Conservation (phyloP, 75 land plant species). For the Pinus tabuliformis region DNA sequence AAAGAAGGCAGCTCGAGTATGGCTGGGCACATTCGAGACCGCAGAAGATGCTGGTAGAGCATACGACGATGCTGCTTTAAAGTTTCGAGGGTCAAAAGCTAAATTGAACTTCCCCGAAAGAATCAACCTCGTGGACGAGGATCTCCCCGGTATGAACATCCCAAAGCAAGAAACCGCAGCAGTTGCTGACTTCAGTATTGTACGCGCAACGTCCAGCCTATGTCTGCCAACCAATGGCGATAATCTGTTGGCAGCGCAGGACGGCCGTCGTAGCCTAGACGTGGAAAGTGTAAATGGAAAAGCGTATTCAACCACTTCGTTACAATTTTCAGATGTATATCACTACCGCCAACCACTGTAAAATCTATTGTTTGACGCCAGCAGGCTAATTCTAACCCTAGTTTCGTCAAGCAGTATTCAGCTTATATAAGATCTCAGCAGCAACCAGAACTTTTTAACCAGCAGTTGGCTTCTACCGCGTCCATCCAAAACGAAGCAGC, state of each 20-base stretch:
- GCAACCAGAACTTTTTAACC: background rate
- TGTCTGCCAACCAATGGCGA: too few relatives aligned
- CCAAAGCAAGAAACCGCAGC: background rate
- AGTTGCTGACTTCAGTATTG: background rate
- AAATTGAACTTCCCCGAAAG: background rate
- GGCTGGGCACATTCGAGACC: conserved; percentile 1
- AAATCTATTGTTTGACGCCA: background rate
- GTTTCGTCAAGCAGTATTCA: background rate
- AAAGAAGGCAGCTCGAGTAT: conserved; percentile 3
- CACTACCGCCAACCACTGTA: background rate
- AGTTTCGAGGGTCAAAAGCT: background rate
- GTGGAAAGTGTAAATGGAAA: background rate
- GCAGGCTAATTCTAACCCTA: background rate
- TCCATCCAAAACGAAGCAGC: background rate
- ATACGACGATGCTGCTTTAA: conserved; percentile 6
- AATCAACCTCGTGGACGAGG: background rate
- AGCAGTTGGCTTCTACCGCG: background rate
- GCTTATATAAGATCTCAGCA: background rate
- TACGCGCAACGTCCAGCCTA: background rate
- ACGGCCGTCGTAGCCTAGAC: background rate
- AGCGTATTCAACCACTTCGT: background rate
- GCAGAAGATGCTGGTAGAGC: conserved; percentile 4
- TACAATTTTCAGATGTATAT: background rate
- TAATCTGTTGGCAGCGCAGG: background rate
- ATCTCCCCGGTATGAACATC: background rate